Evolutionary conservation across 2,329 filamentous ascomycete species (phyloP), one percentile per base, ranked within the genome.

Genomic region (Didymellaceae sp.): DNA sequence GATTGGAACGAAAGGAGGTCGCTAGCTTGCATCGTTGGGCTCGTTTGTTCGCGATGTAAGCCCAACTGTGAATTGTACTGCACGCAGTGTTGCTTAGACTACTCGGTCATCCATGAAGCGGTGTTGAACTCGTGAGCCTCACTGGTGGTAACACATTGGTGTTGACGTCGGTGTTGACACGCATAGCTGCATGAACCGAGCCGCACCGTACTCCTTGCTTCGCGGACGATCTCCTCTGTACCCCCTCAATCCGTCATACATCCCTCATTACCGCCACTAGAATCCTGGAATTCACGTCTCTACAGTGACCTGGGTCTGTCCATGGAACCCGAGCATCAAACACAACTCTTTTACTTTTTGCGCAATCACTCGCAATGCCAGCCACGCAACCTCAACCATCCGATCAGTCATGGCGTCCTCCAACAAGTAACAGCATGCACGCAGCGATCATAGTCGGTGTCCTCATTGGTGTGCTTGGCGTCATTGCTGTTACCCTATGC

Each of bases 361-460:
- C 17, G 9, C 20, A 20, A 21, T n/a, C 6, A 24, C 24, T n/a
- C 20, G 16, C 18, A 35, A 55, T 55, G 53, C 44, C 48, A 28
- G 30, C 41, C 21, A 46, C 48, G 9, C 41, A 41, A 4, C 33
- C 41, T 22, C 26, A 38, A 10, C 28, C 45, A 16, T 31, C 48
- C 13, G 9, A 7, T 20, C 40, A 22, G n/a, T 24, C 40, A 3
- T 26, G 28, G 21, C 26, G 30, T 37, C 35, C 26, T 6, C 22
- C 35, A 28, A 34, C 40, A 17, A 49, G 32, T 16, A 37, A 37
- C 32, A 52, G 30, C 25, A 43, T 30, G 4, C 45, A 38, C 13
- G 43, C 48, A 24, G 45, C 48, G 20, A 52, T 55, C 7, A 50
- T 52, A 10, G 45, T 53, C 6, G 39, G 53, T n/a, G 37, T 46